A percentile compares a stretch with the other conserved stretches of the same genome.
These are phyloP conservation scores for Trichomonas gallinae DNA, from an alignment of 208 protist genomes.

Conservation along the genomic window DNA sequence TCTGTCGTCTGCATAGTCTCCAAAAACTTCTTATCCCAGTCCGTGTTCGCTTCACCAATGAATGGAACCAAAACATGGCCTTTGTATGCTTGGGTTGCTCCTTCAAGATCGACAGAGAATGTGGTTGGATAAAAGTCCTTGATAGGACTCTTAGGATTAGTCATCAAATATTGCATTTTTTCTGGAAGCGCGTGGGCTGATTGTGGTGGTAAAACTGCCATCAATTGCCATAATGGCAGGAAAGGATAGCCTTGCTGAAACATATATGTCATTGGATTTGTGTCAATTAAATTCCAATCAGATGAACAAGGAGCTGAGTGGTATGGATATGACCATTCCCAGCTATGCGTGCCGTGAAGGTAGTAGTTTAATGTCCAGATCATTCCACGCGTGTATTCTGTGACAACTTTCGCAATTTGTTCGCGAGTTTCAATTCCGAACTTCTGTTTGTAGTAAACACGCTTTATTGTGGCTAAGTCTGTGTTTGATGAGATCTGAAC, in stretches of 20 bases:
- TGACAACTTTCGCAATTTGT: neutral
- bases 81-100: conserved; percentile 64
- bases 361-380: conserved; percentile 59
- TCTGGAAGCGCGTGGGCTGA: conserved; percentile 59
- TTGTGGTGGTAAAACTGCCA: conserved; percentile 42
- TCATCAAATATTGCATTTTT: conserved; percentile 58
- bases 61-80: conserved; percentile 65
- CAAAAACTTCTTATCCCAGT: neutral
- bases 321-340: conserved; percentile 63
- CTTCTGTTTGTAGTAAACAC: conserved; percentile 11
- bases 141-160: conserved; percentile 64
- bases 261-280: neutral
- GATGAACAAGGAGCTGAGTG: conserved; percentile 53
- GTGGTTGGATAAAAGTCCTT: conserved; percentile 79
- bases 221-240: conserved; percentile 83
- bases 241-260: conserved; percentile 54
- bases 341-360: conserved; percentile 47
- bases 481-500: neutral
- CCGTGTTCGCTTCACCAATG: conserved; percentile 50
- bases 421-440: neutral
- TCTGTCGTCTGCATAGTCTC: neutral
- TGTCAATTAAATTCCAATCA: conserved; percentile 42
- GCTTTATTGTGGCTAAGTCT: neutral
- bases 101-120: conserved; percentile 83
- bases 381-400: conserved; percentile 46